A percentile compares a stretch with the other conserved stretches of the same genome.
phyloP scores from a whole-genome alignment of 441 rosid species.

The Adansonia madagascariensis region DNA sequence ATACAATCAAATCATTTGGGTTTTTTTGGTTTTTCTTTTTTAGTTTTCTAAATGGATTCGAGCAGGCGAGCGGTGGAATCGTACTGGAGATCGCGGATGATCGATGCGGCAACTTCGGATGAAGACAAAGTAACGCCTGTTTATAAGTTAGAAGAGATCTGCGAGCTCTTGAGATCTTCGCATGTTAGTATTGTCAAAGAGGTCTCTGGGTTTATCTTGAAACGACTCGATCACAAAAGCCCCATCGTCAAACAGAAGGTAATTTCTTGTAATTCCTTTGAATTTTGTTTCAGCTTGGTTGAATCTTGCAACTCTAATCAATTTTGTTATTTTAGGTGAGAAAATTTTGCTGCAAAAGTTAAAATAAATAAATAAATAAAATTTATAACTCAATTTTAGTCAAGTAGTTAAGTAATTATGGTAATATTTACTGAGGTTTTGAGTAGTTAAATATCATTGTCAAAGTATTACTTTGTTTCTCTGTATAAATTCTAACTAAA shows the following conservation, averaged over 20 bases:
- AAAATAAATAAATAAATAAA: neutral
- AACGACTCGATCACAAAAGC: conserved; percentile 88
- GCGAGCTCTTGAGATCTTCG: conserved; percentile 86
- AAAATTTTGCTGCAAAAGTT: neutral
- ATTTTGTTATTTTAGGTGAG: conserved; percentile 11
- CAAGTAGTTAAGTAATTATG: neutral
- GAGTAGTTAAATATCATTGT: neutral
- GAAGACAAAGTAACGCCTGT: conserved; percentile 96
- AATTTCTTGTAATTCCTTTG: conserved; percentile 7
- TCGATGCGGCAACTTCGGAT: conserved; percentile 86
- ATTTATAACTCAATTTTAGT: neutral
- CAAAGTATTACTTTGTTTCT: neutral
- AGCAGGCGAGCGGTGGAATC: conserved; percentile 99
- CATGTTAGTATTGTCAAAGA: conserved; percentile 84
- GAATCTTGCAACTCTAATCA: neutral
- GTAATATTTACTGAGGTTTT: neutral
- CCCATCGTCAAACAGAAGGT: conserved; percentile 97
- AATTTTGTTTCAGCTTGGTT: neutral
- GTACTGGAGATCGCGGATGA: conserved; percentile 94
- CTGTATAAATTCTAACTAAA: neutral
- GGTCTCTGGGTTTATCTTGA: conserved; percentile 78
- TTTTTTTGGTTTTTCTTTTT: neutral
- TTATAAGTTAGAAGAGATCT: conserved; percentile 91
- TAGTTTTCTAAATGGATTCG: conserved; percentile 68
- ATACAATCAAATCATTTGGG: neutral